Evolutionary conservation across 2,329 filamentous ascomycete species (phyloP).

Genomic region (Sporothrix pseudoabietina): DNA sequence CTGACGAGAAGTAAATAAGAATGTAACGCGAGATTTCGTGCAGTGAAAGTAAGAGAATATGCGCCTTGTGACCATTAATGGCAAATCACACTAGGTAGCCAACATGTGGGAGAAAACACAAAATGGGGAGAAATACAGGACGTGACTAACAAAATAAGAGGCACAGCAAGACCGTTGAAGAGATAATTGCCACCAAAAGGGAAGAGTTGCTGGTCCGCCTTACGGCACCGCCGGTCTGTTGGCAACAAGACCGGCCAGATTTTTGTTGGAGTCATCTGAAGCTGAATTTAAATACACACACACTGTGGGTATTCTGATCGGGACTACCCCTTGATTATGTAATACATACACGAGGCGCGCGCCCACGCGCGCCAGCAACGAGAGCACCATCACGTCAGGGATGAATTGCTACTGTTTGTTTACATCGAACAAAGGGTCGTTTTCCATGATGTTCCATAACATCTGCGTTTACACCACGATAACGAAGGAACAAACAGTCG

Average conservation of each 20-base stretch:
- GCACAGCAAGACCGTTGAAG: background rate
- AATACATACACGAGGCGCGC: too few relatives aligned
- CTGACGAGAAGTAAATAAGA: background rate
- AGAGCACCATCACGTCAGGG: too few relatives aligned
- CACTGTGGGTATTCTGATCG: too few relatives aligned
- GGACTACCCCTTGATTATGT: too few relatives aligned
- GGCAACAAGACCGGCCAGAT: background rate
- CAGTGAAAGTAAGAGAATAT: background rate
- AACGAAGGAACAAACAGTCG: too few relatives aligned
- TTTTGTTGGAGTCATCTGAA: constrained; percentile 10
- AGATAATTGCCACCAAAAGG: background rate
- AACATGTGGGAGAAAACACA: background rate
- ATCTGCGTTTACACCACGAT: too few relatives aligned
- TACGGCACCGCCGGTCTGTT: background rate
- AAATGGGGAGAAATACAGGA: background rate
- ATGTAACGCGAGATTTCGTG: background rate
- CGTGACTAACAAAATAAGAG: background rate
- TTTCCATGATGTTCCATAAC: too few relatives aligned
- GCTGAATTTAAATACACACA: background rate
- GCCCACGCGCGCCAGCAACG: too few relatives aligned
- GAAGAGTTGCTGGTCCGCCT: background rate
- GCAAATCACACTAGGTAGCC: too few relatives aligned
- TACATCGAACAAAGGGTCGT: too few relatives aligned
- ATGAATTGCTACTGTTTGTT: too few relatives aligned
- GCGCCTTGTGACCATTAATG: background rate